Percentiles rank a stretch among this genome's conserved stretches.
Conservation (phyloP, 164 flowering plant species). For the Sedum album region DNA sequence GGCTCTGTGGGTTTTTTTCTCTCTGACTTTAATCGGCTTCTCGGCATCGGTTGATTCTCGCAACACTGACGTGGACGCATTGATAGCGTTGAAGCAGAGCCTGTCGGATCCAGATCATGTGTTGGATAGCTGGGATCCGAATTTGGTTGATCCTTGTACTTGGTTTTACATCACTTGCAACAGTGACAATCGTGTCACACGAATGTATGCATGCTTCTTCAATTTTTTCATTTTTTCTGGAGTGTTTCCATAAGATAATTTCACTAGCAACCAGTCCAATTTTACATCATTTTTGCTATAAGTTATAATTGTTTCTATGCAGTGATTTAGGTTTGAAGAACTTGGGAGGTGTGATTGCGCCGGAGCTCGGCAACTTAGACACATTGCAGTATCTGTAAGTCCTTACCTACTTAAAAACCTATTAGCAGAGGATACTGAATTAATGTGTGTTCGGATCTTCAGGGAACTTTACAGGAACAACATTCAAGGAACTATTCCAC, state of each 20-base stretch:
- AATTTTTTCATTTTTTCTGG: not conserved
- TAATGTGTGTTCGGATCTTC: too few species aligned
- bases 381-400: slow-evolving; percentile 85
- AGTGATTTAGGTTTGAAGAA: slow-evolving; percentile 73
- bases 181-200: slow-evolving; percentile 69
- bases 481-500: slow-evolving; percentile 77
- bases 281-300: not conserved
- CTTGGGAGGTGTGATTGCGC: slow-evolving; percentile 72
- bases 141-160: slow-evolving; percentile 53
- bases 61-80: slow-evolving; percentile 75
- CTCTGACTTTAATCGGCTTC: not conserved
- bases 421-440: too few species aligned
- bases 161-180: slow-evolving; percentile 92
- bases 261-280: not conserved
- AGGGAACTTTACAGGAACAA: slow-evolving; percentile 92
- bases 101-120: slow-evolving; percentile 73
- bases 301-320: slow-evolving; percentile 16
- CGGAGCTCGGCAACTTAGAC: slow-evolving; percentile 85
- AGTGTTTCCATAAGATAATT: not conserved
- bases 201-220: slow-evolving; percentile 37
- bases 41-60: slow-evolving; percentile 11
- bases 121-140: slow-evolving; percentile 91
- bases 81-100: slow-evolving; percentile 54
- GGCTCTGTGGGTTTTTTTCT: not conserved
- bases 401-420: too few species aligned